Evolutionary conservation across 495 filamentous ascomycete species (phyloP).

Genomic region (Talaromyces adpressus): DNA sequence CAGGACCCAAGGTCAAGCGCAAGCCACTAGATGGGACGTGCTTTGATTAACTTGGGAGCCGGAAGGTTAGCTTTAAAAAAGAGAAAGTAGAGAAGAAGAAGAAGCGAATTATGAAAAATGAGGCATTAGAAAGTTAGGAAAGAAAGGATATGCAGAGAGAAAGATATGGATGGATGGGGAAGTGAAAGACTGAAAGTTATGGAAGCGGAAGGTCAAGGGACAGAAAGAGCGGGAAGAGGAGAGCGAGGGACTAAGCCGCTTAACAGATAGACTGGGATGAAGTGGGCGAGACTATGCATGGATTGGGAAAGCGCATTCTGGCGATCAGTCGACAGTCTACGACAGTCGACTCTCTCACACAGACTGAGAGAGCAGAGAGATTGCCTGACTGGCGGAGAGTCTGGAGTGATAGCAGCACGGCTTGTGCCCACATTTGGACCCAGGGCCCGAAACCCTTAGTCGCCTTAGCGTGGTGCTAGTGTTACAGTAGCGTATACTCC

Average conservation of each 20-base stretch:
- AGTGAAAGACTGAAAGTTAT: neutral
- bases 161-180: no score
- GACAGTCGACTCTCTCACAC: no score
- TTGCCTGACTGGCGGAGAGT: neutral
- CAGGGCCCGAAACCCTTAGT: neutral
- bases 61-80: constrained; percentile 3
- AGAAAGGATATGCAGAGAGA: constrained; percentile 12
- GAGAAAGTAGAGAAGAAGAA: neutral
- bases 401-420: neutral
- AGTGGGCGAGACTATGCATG: neutral
- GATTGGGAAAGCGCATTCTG: neutral
- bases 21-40: constrained; percentile 8
- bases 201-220: neutral
- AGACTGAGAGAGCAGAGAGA: no score
- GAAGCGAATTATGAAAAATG: constrained; percentile 19
- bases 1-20: constrained; percentile 10
- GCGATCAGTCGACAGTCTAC: no score
- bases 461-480: neutral
- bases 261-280: neutral
- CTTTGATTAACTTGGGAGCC: constrained; percentile 5
- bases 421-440: neutral
- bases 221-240: neutral
- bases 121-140: constrained; percentile 19
- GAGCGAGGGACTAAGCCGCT: neutral
- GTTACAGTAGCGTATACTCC: neutral